A percentile compares a stretch with the other conserved stretches of the same genome.
phyloP scores from a whole-genome alignment of 2,329 filamentous ascomycete genomes.

The Cladosporium sp. region DNA sequence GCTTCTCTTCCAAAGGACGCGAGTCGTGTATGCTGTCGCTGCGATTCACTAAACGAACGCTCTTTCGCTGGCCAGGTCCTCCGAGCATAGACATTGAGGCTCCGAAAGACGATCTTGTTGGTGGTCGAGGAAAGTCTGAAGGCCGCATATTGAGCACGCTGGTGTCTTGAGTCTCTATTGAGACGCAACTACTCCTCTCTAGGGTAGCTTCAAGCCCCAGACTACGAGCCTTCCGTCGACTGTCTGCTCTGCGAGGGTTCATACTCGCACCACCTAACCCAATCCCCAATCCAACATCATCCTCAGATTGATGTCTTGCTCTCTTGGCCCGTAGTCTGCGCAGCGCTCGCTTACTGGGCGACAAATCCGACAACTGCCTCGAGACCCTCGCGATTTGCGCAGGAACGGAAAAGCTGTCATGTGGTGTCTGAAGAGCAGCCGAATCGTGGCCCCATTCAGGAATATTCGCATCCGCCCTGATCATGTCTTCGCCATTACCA shows the following conservation, averaged over 20 bases:
- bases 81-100: neutral
- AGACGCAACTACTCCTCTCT: slow-evolving; percentile 34
- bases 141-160: slow-evolving; percentile 37
- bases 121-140: slow-evolving; percentile 35
- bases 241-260: neutral
- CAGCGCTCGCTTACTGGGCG: slow-evolving; percentile 29
- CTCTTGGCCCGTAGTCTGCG: slow-evolving; percentile 27
- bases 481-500: slow-evolving; percentile 35
- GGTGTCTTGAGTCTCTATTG: slow-evolving; percentile 36
- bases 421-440: slow-evolving; percentile 35
- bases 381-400: slow-evolving; percentile 37
- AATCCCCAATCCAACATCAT: slow-evolving; percentile 23
- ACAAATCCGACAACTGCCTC: slow-evolving; percentile 26
- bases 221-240: slow-evolving; percentile 18
- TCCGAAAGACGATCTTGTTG: slow-evolving; percentile 17
- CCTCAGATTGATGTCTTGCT: slow-evolving; percentile 22
- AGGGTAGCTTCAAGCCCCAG: slow-evolving; percentile 25
- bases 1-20: slow-evolving; percentile 37
- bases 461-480: slow-evolving; percentile 36
- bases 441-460: slow-evolving; percentile 37
- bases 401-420: slow-evolving; percentile 42
- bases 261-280: slow-evolving; percentile 11
- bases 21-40: slow-evolving; percentile 34
- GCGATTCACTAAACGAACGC: slow-evolving; percentile 37
- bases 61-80: slow-evolving; percentile 31